A percentile compares a stretch with the other conserved stretches of the same genome.
These are phyloP conservation scores for Carex kokanica DNA, from an alignment of 176 grass and related monocot genomes.

Conservation along the genomic window DNA sequence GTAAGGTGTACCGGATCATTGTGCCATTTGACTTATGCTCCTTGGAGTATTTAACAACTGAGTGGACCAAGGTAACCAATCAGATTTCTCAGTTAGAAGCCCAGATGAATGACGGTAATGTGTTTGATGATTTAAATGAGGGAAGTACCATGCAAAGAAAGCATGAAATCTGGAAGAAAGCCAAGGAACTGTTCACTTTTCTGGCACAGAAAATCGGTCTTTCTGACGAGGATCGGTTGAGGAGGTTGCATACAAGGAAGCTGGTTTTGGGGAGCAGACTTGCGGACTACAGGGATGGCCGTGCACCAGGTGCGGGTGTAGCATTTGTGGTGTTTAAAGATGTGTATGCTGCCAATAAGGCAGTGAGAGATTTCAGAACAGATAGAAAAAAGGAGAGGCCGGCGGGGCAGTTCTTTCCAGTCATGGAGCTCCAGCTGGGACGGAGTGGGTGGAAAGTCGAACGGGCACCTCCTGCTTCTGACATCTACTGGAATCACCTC, in stretches of 20 bases:
- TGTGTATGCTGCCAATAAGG: constrained; percentile 90
- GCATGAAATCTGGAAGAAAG: constrained; percentile 52
- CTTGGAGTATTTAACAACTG: constrained; percentile 53
- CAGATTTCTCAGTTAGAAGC: constrained; percentile 93
- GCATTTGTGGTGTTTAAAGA: constrained; percentile 96
- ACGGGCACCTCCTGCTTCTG: constrained; percentile 80
- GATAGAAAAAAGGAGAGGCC: constrained; percentile 72
- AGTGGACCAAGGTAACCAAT: constrained; percentile 63
- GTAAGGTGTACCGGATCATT: constrained; percentile 78
- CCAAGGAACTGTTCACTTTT: constrained; percentile 46
- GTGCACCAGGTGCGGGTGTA: constrained; percentile 67
- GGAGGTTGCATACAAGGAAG: constrained; percentile 68
- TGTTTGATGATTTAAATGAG: constrained; percentile 36
- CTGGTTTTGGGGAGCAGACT: constrained; percentile 66
- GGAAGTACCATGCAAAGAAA: neutral
- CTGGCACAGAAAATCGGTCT: constrained; percentile 51
- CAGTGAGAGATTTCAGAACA: constrained; percentile 80
- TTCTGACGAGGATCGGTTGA: constrained; percentile 68
- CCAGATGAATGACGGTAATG: constrained; percentile 47
- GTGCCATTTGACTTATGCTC: constrained; percentile 83
- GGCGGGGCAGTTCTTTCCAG: constrained; percentile 64
- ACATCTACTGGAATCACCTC: constrained; percentile 98
- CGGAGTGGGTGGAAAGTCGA: constrained; percentile 83
- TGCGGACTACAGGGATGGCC: constrained; percentile 69
- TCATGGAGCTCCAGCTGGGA: constrained; percentile 94